A percentile compares a stretch with the other conserved stretches of the same genome.
Conservation (phyloP, 495 filamentous ascomycete species). For the Gamarada debralockiae region DNA sequence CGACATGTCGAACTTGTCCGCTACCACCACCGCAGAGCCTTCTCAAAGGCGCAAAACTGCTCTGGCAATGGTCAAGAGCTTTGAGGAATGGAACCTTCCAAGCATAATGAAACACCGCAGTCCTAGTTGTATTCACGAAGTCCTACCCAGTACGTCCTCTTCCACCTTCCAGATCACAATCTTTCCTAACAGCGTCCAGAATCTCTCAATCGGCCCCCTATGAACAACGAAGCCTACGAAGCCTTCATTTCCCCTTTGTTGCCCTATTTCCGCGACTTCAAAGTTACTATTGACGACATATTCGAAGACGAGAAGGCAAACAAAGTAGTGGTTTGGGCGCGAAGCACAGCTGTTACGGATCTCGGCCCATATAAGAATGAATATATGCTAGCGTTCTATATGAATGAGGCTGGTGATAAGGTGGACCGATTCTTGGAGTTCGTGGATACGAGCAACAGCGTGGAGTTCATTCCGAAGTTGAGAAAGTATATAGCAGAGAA, state of each 20-base stretch:
- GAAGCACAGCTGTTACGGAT: conserved; percentile 15
- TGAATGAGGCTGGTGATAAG: conserved; percentile 30
- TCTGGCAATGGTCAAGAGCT: too few species aligned
- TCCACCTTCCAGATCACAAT: background rate
- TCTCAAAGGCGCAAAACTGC: too few species aligned
- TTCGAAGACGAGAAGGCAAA: conserved; percentile 20
- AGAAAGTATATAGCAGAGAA: conserved; percentile 4
- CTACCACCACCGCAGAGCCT: too few species aligned
- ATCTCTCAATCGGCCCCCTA: background rate
- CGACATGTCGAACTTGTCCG: too few species aligned
- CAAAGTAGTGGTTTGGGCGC: conserved; percentile 20
- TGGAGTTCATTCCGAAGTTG: conserved; percentile 11
- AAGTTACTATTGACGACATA: conserved; percentile 11
- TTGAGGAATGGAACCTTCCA: too few species aligned
- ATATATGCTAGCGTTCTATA: conserved; percentile 23
- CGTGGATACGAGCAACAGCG: conserved; percentile 26
- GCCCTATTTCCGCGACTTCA: conserved; percentile 15
- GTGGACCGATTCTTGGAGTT: conserved; percentile 29
- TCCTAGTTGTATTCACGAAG: background rate
- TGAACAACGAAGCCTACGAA: background rate
- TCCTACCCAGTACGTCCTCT: background rate
- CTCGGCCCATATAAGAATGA: conserved; percentile 20
- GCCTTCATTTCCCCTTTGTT: conserved; percentile 6
- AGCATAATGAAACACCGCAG: too few species aligned
- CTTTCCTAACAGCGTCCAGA: background rate